Conservation (phyloP, 768 basidiomycete genomes). For the Mycena metata region DNA sequence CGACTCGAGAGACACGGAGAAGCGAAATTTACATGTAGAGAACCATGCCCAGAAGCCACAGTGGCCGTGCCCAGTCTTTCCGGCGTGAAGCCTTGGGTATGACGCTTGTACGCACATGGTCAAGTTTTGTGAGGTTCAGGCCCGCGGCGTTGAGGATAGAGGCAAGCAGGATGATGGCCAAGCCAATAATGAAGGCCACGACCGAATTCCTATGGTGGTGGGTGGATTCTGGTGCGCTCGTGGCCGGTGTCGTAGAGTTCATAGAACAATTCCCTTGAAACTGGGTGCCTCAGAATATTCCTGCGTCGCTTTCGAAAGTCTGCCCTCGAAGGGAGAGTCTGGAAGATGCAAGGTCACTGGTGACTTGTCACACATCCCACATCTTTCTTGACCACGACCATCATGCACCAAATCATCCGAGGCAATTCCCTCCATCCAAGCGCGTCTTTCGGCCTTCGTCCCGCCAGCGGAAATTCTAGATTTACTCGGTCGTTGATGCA, state of each 20-base stretch:
- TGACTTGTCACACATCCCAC: no score
- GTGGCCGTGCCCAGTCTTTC: slow-evolving; percentile 84
- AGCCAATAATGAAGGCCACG: slow-evolving; percentile 85
- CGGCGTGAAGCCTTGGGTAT: slow-evolving; percentile 83
- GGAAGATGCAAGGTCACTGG: no score
- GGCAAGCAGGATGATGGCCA: slow-evolving; percentile 86
- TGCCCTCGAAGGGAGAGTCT: neutral
- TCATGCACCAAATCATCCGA: no score
- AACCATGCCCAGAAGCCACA: slow-evolving; percentile 93
- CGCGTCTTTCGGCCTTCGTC: no score
- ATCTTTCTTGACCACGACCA: no score
- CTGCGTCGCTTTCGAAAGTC: neutral
- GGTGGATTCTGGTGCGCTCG: neutral
- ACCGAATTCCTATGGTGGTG: slow-evolving; percentile 54
- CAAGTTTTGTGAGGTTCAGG: slow-evolving; percentile 94
- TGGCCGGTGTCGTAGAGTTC: slow-evolving; percentile 21
- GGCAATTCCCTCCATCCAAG: no score
- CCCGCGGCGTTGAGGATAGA: slow-evolving; percentile 93
- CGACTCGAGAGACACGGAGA: neutral
- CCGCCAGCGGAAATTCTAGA: no score
- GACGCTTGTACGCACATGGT: slow-evolving; percentile 83
- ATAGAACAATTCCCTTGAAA: neutral
- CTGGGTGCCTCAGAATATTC: no score
- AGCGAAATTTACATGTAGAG: slow-evolving; percentile 82
- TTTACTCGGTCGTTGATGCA: no score